A percentile compares a stretch with the other conserved stretches of the same genome.
Evolutionary conservation across 352 stramenopile species (phyloP).

Genomic region (Phytopythium delawarense): DNA sequence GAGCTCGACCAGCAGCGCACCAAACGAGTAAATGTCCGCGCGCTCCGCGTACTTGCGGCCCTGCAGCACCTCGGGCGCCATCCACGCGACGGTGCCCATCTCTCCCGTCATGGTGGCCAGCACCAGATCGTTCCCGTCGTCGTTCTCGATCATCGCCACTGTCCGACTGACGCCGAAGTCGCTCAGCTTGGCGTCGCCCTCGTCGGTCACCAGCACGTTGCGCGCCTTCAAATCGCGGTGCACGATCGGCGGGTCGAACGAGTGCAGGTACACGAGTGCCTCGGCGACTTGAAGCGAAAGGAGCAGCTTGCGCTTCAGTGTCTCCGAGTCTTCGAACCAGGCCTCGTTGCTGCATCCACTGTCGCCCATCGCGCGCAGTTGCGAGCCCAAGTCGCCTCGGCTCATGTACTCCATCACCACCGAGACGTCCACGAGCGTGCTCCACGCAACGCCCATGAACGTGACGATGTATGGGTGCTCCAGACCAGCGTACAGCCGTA

Average conservation of each 20-base stretch:
- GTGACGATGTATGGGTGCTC: slow-evolving; percentile 40
- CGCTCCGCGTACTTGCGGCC: slow-evolving; percentile 26
- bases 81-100: slow-evolving; percentile 36
- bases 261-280: slow-evolving; percentile 42
- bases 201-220: slow-evolving; percentile 29
- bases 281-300: slow-evolving; percentile 25
- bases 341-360: not conserved
- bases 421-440: slow-evolving; percentile 28
- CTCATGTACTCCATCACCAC: slow-evolving; percentile 38
- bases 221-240: slow-evolving; percentile 47
- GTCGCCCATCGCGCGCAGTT: slow-evolving; percentile 9
- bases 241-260: slow-evolving; percentile 35
- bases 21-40: slow-evolving; percentile 39
- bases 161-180: slow-evolving; percentile 31
- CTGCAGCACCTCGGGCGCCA: slow-evolving; percentile 30
- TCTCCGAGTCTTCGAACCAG: slow-evolving; percentile 13
- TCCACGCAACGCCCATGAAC: slow-evolving; percentile 44
- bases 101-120: slow-evolving; percentile 28
- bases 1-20: slow-evolving; percentile 29
- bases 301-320: slow-evolving; percentile 14
- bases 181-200: slow-evolving; percentile 27
- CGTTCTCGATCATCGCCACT: slow-evolving; percentile 16
- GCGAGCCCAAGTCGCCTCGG: slow-evolving; percentile 26
- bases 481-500: slow-evolving; percentile 29
- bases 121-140: slow-evolving; percentile 13